Base-by-base conservation (phyloP, 169 alveolate genomes). In the Cyclospora cayetanensis region DNA sequence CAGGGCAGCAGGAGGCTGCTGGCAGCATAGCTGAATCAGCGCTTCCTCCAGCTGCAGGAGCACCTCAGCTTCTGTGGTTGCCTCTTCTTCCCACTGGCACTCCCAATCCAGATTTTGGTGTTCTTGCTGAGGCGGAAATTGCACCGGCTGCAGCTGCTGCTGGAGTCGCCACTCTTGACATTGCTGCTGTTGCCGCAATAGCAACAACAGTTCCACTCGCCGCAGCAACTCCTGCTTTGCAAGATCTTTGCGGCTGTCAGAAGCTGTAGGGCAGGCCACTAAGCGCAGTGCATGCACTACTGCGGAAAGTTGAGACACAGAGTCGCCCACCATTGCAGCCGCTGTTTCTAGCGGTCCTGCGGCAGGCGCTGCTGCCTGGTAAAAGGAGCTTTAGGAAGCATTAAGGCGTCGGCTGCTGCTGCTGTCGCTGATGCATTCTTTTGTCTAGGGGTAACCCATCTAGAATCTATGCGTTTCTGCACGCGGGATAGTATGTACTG, bases 201-300 rank as follows among this genome's bases (percentile, higher is more conserved):
- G 88, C 72, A 77, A 22, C 72, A 77, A 20, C 70, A 77, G 60
- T n/a, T 77, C 88, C 42, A 77, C 42, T 27, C 88, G 70, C 50
- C 88, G 88, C 50, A 77, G 88, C 66, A 77, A n/a, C 72, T 77
- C 50, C n/a, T 77, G 88, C 88, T 77, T 77, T 9, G 88, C 88
- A n/a, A 77, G 88, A n/a, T 77, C 88, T 37, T 46, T 27, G 2
- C 88, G 66, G 68, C 88, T 77, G 88, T 77, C 68, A 46, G 88
- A 27, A 50, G 88, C 46, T 2, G 72, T 70, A 74, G 85, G 85
- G 27, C 52, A 50, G 18, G 52, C 88, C 50, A 77, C 35, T 22
- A 77, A 50, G 31, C 70, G 37, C 50, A 77, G 72, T 50, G 70
- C 72, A 39, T 46, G 52, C 42, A 77, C 88, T 31, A 70, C 70